Conservation (phyloP, 495 filamentous ascomycete genomes). For the Ascodesmis nigricans region DNA sequence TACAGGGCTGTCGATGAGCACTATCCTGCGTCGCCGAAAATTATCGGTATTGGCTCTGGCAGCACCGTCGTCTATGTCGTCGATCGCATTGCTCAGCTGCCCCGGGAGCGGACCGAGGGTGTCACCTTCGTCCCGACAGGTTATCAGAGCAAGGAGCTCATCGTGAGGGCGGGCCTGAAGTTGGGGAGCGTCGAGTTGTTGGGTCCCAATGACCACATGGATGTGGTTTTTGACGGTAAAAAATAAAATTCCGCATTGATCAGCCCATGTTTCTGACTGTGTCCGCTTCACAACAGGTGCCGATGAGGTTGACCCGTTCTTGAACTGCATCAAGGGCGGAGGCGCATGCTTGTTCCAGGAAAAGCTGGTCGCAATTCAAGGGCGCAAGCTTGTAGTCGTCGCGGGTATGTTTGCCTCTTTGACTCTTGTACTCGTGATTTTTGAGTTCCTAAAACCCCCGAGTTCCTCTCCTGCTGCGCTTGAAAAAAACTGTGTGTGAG, state of each 20-base stretch:
- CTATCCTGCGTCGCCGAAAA: slow-evolving; percentile 46
- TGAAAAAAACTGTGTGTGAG: slow-evolving; percentile 1
- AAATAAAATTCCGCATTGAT: too few species aligned
- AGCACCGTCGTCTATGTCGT: slow-evolving; percentile 91
- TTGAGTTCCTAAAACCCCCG: too few species aligned
- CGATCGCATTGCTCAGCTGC: slow-evolving; percentile 63
- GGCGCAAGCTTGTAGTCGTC: slow-evolving; percentile 80
- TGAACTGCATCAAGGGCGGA: slow-evolving; percentile 95
- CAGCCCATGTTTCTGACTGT: too few species aligned
- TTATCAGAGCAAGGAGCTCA: slow-evolving; percentile 67
- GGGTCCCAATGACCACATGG: slow-evolving; percentile 14
- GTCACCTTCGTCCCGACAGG: slow-evolving; percentile 82
- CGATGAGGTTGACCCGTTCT: slow-evolving; percentile 83
- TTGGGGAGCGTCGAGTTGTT: slow-evolving; percentile 47
- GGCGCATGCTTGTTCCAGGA: slow-evolving; percentile 95
- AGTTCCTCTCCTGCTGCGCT: too few species aligned
- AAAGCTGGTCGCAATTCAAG: slow-evolving; percentile 73
- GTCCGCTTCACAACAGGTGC: slow-evolving; percentile 34
- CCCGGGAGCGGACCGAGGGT: slow-evolving; percentile 32
- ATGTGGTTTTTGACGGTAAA: slow-evolving; percentile 19
- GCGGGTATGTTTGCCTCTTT: slow-evolving; percentile 42
- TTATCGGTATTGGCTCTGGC: slow-evolving; percentile 82
- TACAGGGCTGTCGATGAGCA: slow-evolving; percentile 64
- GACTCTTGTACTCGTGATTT: too few species aligned
- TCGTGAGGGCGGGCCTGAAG: slow-evolving; percentile 49